These are phyloP conservation scores for Mycena galericulata DNA, from an alignment of 768 basidiomycete genomes.

Conservation along the genomic window DNA sequence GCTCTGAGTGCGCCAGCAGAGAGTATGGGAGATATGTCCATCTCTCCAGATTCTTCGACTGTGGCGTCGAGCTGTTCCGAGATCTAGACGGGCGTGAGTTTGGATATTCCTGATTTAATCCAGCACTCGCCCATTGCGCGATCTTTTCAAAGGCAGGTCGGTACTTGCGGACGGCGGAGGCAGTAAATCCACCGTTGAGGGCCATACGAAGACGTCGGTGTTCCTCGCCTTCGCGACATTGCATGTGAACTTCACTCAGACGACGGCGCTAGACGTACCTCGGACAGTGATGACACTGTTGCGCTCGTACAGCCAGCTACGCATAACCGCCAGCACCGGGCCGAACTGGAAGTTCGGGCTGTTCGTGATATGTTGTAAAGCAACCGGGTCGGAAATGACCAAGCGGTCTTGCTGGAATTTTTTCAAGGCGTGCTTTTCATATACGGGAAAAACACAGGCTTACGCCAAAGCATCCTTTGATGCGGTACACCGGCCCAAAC, in stretches of 20 bases:
- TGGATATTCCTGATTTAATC: too few relatives aligned
- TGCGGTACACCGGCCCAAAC: constrained; percentile 14
- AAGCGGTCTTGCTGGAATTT: constrained; percentile 13
- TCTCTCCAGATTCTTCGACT: too few relatives aligned
- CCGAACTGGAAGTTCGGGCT: background rate
- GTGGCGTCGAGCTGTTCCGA: too few relatives aligned
- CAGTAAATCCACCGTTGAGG: constrained; percentile 3
- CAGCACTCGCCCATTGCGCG: too few relatives aligned
- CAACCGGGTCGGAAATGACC: constrained; percentile 19
- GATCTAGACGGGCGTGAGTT: too few relatives aligned
- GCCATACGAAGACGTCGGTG: constrained; percentile 9
- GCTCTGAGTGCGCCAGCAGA: constrained; percentile 23
- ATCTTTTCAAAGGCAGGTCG: background rate
- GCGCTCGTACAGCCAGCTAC: background rate
- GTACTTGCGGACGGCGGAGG: constrained; percentile 10
- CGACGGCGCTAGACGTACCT: background rate
- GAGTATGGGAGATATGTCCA: too few relatives aligned
- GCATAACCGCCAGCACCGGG: background rate
- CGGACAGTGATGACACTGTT: background rate
- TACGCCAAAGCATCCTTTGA: constrained; percentile 24
- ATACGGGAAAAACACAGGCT: background rate
- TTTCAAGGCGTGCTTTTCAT: background rate
- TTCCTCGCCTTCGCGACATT: background rate
- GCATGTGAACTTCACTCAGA: too few relatives aligned
- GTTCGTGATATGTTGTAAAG: constrained; percentile 8